phyloP scores from a whole-genome alignment of 1,139 yeast species.

The Blastobotrys illinoisensis region DNA sequence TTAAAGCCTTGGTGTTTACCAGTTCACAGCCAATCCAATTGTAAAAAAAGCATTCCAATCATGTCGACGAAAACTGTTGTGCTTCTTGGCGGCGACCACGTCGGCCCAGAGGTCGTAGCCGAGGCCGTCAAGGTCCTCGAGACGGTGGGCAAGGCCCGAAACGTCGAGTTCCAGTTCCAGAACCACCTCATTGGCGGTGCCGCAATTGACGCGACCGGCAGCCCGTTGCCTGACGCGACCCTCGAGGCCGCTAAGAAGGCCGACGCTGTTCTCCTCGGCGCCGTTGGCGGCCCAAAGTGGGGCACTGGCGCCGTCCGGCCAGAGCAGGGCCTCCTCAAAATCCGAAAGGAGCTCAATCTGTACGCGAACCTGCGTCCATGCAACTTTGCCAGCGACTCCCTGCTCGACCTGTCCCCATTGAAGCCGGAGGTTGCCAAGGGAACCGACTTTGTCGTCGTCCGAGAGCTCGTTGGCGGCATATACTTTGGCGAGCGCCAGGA shows the following conservation, averaged over 20 bases:
- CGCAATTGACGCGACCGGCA: slow-evolving; percentile 94
- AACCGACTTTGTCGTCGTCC: slow-evolving; percentile 84
- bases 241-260: slow-evolving; percentile 80
- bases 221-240: slow-evolving; percentile 83
- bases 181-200: slow-evolving; percentile 95
- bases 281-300: slow-evolving; percentile 99
- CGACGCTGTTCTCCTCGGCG: slow-evolving; percentile 92
- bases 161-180: slow-evolving; percentile 64
- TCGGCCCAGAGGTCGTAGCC: slow-evolving; percentile 80
- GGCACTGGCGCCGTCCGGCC: slow-evolving; percentile 90
- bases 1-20: no score
- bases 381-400: slow-evolving; percentile 81
- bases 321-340: slow-evolving; percentile 89
- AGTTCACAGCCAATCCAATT: no score
- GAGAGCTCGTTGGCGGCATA: slow-evolving; percentile 97
- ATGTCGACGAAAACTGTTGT: slow-evolving; percentile 59
- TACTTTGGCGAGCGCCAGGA: slow-evolving; percentile 94
- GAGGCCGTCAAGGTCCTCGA: slow-evolving; percentile 89
- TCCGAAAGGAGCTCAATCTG: slow-evolving; percentile 87
- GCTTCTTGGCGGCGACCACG: slow-evolving; percentile 93
- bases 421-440: slow-evolving; percentile 81
- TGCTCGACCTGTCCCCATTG: slow-evolving; percentile 82
- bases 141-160: slow-evolving; percentile 60
- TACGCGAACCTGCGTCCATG: slow-evolving; percentile 97
- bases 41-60: background rate